Percentiles rank a stretch among this genome's conserved stretches.
phyloP scores from a whole-genome alignment of 1,284 basidiomycete species.

The Golubevia sp. region DNA sequence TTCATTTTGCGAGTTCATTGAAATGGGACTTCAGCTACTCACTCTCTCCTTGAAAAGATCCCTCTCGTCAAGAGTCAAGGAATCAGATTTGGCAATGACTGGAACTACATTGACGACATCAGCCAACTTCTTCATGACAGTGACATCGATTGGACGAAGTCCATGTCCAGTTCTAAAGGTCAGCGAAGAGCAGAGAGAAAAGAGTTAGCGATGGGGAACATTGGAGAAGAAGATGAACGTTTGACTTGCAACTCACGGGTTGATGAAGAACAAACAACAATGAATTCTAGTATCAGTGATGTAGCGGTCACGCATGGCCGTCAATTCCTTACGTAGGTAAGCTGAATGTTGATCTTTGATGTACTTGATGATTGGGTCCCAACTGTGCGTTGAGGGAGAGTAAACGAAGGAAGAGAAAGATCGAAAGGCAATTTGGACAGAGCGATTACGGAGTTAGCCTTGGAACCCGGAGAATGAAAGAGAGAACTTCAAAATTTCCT shows the following conservation, averaged over 20 bases:
- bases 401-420: background rate
- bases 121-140: slow-evolving; percentile 58
- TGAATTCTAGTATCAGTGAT: slow-evolving; percentile 58
- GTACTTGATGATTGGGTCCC: slow-evolving; percentile 61
- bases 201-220: slow-evolving; percentile 1
- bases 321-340: slow-evolving; percentile 60
- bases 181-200: background rate
- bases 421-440: background rate
- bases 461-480: background rate
- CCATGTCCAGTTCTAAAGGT: slow-evolving; percentile 43
- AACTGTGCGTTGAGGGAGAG: slow-evolving; percentile 19
- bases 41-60: slow-evolving; percentile 50
- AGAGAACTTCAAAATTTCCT: background rate
- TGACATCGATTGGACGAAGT: slow-evolving; percentile 55
- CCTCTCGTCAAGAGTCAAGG: slow-evolving; percentile 55
- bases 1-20: background rate
- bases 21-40: background rate
- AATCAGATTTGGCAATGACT: slow-evolving; percentile 57
- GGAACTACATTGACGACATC: slow-evolving; percentile 60
- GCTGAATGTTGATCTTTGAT: slow-evolving; percentile 61
- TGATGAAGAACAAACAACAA: slow-evolving; percentile 61
- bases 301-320: slow-evolving; percentile 56
- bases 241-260: slow-evolving; percentile 28
- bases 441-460: background rate
- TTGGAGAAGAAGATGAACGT: background rate